Evolutionary conservation across 495 filamentous ascomycete genomes (phyloP).

Genomic region (Tuber microsphaerosporum): DNA sequence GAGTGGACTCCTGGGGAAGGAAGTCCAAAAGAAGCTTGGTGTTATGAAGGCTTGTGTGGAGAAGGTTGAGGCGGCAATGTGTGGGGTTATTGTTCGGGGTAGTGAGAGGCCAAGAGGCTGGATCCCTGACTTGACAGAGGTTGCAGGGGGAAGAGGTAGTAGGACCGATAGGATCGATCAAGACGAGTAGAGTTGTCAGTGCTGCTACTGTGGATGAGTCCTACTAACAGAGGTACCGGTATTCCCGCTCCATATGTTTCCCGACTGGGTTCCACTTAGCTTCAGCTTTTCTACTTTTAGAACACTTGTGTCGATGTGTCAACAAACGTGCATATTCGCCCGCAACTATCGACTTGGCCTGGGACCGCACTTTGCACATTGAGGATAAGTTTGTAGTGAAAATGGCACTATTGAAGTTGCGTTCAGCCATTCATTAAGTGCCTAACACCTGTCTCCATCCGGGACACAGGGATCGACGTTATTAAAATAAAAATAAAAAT

Average conservation of each 20-base stretch:
- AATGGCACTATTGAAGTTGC: background rate
- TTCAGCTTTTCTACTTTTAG: slow-evolving; percentile 2
- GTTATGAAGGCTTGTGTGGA: slow-evolving; percentile 83
- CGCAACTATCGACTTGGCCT: background rate
- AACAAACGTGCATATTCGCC: background rate
- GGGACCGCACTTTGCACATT: background rate
- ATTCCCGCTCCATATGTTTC: background rate
- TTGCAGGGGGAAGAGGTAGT: background rate
- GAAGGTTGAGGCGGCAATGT: slow-evolving; percentile 87
- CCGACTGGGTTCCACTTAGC: background rate
- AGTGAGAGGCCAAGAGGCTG: slow-evolving; percentile 85
- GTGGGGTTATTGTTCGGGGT: slow-evolving; percentile 76
- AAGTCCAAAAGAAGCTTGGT: slow-evolving; percentile 70
- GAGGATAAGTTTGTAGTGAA: background rate
- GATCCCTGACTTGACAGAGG: slow-evolving; percentile 67
- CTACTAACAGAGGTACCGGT: background rate
- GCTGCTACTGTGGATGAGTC: background rate
- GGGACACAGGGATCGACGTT: no score
- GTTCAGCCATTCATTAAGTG: background rate
- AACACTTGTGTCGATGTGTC: background rate
- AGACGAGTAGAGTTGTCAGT: slow-evolving; percentile 25
- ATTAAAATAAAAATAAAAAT: no score
- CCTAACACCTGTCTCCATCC: background rate
- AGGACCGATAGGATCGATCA: slow-evolving; percentile 41
- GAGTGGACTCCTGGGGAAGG: slow-evolving; percentile 48